phyloP scores from a whole-genome alignment of 805 yeast species.

The Wickerhamomyces hampshirensis region DNA sequence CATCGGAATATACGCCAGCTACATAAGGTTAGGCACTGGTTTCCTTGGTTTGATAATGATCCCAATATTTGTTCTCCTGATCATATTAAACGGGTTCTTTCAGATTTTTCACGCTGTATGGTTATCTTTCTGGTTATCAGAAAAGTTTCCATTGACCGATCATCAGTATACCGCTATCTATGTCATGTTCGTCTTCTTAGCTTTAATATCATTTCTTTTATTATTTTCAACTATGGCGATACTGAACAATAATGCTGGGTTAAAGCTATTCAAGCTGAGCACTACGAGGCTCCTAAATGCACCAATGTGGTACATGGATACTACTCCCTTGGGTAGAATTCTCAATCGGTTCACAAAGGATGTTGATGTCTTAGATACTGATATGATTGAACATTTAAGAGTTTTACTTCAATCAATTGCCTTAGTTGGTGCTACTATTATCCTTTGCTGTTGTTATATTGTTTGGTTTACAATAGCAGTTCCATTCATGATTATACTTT shows the following conservation, averaged over 20 bases:
- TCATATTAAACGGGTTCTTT: slow-evolving; percentile 39
- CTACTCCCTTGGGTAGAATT: slow-evolving; percentile 82
- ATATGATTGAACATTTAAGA: slow-evolving; percentile 64
- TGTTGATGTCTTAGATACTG: slow-evolving; percentile 78
- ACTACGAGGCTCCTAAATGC: slow-evolving; percentile 55
- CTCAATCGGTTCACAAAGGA: slow-evolving; percentile 83
- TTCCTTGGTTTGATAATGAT: slow-evolving; percentile 26
- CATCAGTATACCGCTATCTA: slow-evolving; percentile 62
- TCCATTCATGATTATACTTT: slow-evolving; percentile 43
- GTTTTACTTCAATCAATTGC: slow-evolving; percentile 48
- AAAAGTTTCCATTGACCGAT: slow-evolving; percentile 40
- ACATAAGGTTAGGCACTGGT: slow-evolving; percentile 45
- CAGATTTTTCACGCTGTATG: slow-evolving; percentile 60
- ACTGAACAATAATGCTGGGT: slow-evolving; percentile 51
- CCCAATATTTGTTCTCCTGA: slow-evolving; percentile 24
- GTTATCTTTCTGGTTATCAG: slow-evolving; percentile 72
- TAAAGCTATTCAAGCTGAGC: slow-evolving; percentile 51
- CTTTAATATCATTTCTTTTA: slow-evolving; percentile 43
- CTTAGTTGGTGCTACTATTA: slow-evolving; percentile 55
- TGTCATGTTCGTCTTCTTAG: slow-evolving; percentile 50
- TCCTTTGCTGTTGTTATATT: slow-evolving; percentile 62
- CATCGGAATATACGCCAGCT: slow-evolving; percentile 33
- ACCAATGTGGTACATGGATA: slow-evolving; percentile 80
- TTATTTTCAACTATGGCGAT: slow-evolving; percentile 50
- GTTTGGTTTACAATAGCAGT: slow-evolving; percentile 74